Base-by-base conservation (phyloP, 1,284 basidiomycete genomes). In the Phellopilus nigrolimitatus region DNA sequence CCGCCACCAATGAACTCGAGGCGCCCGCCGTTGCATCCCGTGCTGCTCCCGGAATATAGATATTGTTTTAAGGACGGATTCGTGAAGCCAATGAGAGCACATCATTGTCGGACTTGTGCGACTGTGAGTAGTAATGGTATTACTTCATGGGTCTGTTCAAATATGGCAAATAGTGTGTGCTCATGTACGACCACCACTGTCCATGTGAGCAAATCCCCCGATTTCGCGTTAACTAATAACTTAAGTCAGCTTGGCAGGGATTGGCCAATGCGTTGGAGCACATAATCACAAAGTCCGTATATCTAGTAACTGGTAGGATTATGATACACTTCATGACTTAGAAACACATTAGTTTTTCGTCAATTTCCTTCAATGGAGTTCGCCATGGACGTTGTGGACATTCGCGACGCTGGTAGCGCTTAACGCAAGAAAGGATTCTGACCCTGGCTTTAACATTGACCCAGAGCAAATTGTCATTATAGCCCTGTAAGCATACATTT, bases 241-340 rank as follows among this genome's bases (percentile, higher is more conserved):
- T 39, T 21, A 53, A 37, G 30, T 39, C 51, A 12, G 5, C 1
- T 24, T 45, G 44, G 22, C 51, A 82, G 79, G 88, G 88, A 82
- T 91, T 45, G 88, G 87, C 24, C 85, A 88, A 58, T 91, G 88
- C 60, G 87, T 91, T 6, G 89, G 89, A 8, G 88, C 87, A 3
- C 74, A 77, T 41, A 92, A 92, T 63, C 82, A 90, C 59, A 88
- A 86, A 68, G 79, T 79, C 51, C 25, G 62, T 46, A 19, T 36
- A 43, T 21, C 30, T 21, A 38, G 17, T 12, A n/a, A n/a, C n/a
- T 38, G 6, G 28, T 13, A 27, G 41, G 6, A 40, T 31, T 8
- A 28, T 51, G 4, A 12, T 43, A 17, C 48, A 34, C 5, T 24
- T n/a, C n/a, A n/a, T n/a, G n/a, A n/a, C n/a, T n/a, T n/a, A n/a